Percentiles rank a stretch among this genome's conserved stretches.
phyloP scores from a whole-genome alignment of 2,329 filamentous ascomycete species.

The Aureobasidium mangrovei region DNA sequence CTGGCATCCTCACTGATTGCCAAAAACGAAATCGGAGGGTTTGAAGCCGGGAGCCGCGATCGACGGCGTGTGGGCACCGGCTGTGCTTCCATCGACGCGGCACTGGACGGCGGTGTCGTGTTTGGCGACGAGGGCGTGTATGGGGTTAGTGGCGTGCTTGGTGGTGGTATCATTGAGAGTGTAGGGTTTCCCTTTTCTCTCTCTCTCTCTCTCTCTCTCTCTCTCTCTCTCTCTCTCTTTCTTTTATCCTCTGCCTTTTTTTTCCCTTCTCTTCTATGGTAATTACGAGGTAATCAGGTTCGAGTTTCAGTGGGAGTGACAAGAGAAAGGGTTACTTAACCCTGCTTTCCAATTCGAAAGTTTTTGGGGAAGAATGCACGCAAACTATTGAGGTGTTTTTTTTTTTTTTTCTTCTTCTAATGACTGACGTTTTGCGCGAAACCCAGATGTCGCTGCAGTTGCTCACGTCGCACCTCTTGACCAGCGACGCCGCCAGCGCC shows the following conservation, averaged over 20 bases:
- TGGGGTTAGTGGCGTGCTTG: slow-evolving; percentile 29
- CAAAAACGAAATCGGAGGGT: not conserved
- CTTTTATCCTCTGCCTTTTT: not conserved
- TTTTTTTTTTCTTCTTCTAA: too few species aligned
- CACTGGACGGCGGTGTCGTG: slow-evolving; percentile 31
- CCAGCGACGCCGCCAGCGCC: slow-evolving; percentile 22
- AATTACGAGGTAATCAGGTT: too few species aligned
- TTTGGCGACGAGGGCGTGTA: slow-evolving; percentile 27
- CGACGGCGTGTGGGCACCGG: slow-evolving; percentile 21
- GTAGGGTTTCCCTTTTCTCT: slow-evolving; percentile 8
- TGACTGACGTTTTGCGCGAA: not conserved
- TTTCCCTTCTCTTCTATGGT: too few species aligned
- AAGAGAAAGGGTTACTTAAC: too few species aligned
- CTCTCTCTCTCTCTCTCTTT: not conserved
- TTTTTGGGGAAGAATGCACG: too few species aligned
- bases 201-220: not conserved
- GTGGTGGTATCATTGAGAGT: slow-evolving; percentile 18
- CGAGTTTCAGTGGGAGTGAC: too few species aligned
- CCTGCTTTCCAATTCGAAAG: too few species aligned
- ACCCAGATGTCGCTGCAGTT: slow-evolving; percentile 29
- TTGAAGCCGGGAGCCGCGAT: not conserved
- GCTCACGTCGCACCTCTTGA: slow-evolving; percentile 33
- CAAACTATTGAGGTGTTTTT: too few species aligned
- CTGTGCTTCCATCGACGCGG: slow-evolving; percentile 28
- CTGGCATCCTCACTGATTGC: not conserved